Conservation (phyloP, 257 asterid genomes). For the Jasminum sambac region DNA sequence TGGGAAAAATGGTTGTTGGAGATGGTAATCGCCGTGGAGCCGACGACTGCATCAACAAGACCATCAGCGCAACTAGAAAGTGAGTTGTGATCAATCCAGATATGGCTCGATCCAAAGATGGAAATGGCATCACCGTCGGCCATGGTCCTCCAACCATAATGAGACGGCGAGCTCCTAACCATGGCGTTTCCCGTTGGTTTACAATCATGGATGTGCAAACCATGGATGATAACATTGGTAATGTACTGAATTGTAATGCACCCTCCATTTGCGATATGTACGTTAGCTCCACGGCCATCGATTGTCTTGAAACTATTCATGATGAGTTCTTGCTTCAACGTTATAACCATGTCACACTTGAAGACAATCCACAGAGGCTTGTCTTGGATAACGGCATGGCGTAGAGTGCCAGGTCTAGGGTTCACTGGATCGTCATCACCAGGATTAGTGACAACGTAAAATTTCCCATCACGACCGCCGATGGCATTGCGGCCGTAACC, state of each 20-base stretch:
- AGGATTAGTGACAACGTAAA: background rate
- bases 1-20: conserved; percentile 17
- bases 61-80: conserved; percentile 16
- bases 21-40: conserved; percentile 15
- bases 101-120: conserved; percentile 12
- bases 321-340: conserved; percentile 13
- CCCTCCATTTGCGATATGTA: conserved; percentile 15
- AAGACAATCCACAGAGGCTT: conserved; percentile 15
- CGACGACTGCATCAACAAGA: conserved; percentile 10
- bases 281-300: conserved; percentile 17
- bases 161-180: too few species aligned
- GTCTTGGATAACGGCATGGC: conserved; percentile 2
- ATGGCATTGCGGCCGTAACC: background rate
- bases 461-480: conserved; percentile 11
- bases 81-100: conserved; percentile 20
- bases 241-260: conserved; percentile 15
- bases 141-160: too few species aligned
- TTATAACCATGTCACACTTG: conserved; percentile 4
- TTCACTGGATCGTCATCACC: conserved; percentile 6
- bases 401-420: conserved; percentile 13
- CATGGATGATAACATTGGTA: conserved; percentile 10
- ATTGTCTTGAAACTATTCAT: conserved; percentile 17
- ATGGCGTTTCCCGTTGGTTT: too few species aligned
- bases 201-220: too few species aligned
- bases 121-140: conserved; percentile 7